Conservation (phyloP, 2,329 filamentous ascomycete genomes). For the Botrytis fragariae region DNA sequence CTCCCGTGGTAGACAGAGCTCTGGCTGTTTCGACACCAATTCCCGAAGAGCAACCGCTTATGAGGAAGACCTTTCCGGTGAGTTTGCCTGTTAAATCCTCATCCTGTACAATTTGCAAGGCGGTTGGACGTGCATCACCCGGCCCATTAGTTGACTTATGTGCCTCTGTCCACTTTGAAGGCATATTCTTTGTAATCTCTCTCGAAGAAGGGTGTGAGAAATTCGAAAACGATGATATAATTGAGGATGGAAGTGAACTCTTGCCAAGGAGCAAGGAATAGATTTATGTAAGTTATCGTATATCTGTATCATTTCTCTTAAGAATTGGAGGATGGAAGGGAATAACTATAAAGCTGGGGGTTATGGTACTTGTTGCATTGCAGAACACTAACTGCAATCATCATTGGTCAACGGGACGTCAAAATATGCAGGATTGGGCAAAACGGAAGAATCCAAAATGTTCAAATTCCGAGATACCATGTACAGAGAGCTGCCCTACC, state of each 20-base stretch:
- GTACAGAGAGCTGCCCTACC: background rate
- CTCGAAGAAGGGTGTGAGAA: background rate
- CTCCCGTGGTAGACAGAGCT: constrained; percentile 39
- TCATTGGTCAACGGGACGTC: background rate
- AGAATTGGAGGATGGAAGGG: background rate
- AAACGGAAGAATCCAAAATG: background rate
- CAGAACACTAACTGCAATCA: background rate
- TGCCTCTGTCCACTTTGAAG: background rate
- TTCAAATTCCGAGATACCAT: background rate
- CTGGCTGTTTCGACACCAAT: constrained; percentile 41
- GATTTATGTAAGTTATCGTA: too few species aligned
- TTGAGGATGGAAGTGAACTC: background rate
- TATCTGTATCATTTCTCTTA: background rate
- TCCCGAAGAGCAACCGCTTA: constrained; percentile 41
- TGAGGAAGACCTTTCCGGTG: constrained; percentile 25
- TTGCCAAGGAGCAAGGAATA: too few species aligned
- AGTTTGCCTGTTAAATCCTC: background rate
- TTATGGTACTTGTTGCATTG: background rate
- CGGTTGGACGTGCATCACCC: background rate
- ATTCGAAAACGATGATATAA: background rate
- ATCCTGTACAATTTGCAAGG: background rate
- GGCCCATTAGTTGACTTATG: background rate
- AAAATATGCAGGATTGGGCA: background rate
- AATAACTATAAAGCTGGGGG: background rate
- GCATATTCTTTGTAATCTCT: background rate